Percentiles rank a stretch among this genome's conserved stretches.
These are phyloP conservation scores for Pinus albicaulis DNA, from an alignment of 75 land plant genomes.

Conservation along the genomic window DNA sequence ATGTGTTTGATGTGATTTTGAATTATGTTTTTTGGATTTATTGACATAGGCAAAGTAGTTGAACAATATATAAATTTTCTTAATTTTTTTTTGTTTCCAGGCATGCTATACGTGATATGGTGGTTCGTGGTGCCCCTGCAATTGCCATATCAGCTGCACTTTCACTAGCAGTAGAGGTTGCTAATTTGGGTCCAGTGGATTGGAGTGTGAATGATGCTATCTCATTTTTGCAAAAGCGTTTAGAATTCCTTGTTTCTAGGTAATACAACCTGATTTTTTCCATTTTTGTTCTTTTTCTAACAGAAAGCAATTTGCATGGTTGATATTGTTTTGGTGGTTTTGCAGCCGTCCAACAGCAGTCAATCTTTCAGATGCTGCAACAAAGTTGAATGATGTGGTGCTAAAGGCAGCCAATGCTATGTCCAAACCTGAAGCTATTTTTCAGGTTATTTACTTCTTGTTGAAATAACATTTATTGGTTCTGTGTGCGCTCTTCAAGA, in stretches of 20 bases:
- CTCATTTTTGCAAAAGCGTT: conserved; percentile 46
- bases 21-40: too few relatives aligned
- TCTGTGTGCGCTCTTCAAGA: background rate
- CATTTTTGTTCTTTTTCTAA: too few relatives aligned
- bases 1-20: too few relatives aligned
- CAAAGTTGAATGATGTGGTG: conserved; percentile 76
- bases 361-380: conserved; percentile 93
- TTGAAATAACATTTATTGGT: background rate
- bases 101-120: conserved; percentile 76
- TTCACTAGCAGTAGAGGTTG: conserved; percentile 32
- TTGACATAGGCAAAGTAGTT: too few relatives aligned
- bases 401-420: conserved; percentile 59
- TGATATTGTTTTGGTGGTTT: too few relatives aligned
- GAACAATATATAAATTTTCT: background rate
- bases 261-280: conserved; percentile 21
- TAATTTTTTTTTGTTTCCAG: too few relatives aligned
- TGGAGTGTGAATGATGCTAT: conserved; percentile 59
- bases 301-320: too few relatives aligned
- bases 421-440: background rate
- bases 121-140: conserved; percentile 99
- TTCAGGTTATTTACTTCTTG: conserved; percentile 18
- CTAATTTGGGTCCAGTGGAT: conserved; percentile 53
- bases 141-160: conserved; percentile 97
- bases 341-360: conserved; percentile 97
- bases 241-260: conserved; percentile 81